Evolutionary conservation across 148 eudicot species (phyloP).

Genomic region (Vaccinium vitisidaea): DNA sequence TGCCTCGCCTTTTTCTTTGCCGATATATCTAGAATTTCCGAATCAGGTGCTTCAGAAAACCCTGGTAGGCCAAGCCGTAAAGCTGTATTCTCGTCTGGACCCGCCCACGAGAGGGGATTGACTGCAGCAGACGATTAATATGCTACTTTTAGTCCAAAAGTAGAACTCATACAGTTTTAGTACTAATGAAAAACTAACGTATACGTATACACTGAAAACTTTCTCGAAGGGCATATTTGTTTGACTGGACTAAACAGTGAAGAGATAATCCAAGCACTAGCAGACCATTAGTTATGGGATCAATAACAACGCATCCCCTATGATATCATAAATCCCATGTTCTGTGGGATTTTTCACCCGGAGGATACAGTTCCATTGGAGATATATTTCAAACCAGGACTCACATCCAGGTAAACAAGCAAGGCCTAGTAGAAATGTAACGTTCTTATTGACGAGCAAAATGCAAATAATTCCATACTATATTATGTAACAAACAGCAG

Average conservation of each 20-base stretch:
- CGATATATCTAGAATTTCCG: conserved; percentile 20
- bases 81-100: conserved; percentile 33
- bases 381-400: not conserved
- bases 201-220: not conserved
- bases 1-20: conserved; percentile 28
- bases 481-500: not conserved
- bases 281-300: no score
- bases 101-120: conserved; percentile 38
- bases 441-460: not conserved
- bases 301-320: not conserved
- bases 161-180: not conserved
- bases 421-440: not conserved
- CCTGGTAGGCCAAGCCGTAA: conserved; percentile 31
- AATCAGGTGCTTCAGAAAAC: conserved; percentile 22
- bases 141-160: not conserved
- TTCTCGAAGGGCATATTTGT: not conserved
- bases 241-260: not conserved
- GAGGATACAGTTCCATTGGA: not conserved
- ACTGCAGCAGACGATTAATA: conserved; percentile 25
- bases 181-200: not conserved
- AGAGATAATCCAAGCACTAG: not conserved
- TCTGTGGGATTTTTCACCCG: not conserved
- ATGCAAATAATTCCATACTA: not conserved
- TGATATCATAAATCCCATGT: not conserved
- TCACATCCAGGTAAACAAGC: not conserved